phyloP scores from a whole-genome alignment of 202 grass and related monocot genomes.

The Panicum hallii region DNA sequence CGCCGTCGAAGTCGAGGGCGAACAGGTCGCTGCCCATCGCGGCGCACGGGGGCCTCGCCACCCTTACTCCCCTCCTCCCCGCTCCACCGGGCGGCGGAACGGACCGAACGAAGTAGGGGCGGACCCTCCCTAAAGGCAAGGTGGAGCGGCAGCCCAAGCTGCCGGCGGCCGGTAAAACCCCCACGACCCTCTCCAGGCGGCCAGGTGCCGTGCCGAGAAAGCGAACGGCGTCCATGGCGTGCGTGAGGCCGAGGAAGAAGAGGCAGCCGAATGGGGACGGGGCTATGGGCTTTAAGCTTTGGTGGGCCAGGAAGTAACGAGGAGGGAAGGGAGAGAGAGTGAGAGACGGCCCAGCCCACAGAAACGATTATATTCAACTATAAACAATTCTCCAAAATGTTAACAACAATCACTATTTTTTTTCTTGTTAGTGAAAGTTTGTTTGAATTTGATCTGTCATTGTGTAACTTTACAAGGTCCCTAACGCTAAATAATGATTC shows the following conservation, averaged over 20 bases:
- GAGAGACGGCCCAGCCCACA: neutral
- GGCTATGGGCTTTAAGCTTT: neutral
- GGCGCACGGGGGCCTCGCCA: neutral
- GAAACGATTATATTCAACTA: neutral
- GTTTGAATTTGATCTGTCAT: too few species aligned
- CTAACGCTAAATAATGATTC: too few species aligned
- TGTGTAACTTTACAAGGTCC: too few species aligned
- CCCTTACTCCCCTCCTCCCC: neutral
- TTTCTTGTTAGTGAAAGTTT: neutral
- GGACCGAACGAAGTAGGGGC: neutral
- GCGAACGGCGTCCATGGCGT: neutral
- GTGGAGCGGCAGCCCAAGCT: neutral
- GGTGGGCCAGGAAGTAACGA: neutral
- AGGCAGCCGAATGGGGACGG: neutral
- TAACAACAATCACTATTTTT: neutral
- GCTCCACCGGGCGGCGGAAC: neutral
- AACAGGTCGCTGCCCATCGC: conserved; percentile 70
- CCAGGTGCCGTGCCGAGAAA: neutral
- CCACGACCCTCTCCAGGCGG: neutral
- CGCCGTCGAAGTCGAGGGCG: conserved; percentile 94
- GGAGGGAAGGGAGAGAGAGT: neutral
- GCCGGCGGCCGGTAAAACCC: neutral
- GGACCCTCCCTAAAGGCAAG: neutral
- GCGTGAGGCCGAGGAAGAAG: neutral
- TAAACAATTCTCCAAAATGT: neutral